phyloP scores from a whole-genome alignment of 129 eudicot species.

The Pseudognaphalium luteoalbum region DNA sequence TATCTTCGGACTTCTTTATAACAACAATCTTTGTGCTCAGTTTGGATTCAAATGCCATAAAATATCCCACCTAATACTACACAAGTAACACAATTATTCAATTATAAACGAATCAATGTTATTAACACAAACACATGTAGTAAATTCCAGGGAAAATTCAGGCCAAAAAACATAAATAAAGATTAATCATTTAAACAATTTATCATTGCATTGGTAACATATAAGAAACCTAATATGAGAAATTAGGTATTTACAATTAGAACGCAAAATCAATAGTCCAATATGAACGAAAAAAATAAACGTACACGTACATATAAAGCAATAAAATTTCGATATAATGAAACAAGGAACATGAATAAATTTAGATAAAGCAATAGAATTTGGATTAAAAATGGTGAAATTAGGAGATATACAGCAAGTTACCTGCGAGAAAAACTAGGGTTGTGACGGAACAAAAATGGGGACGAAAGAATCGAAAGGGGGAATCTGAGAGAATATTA shows the following conservation, averaged over 20 bases:
- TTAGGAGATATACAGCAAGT: background rate
- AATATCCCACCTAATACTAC: conserved; percentile 35
- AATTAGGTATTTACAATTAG: conserved; percentile 14
- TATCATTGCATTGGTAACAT: conserved; percentile 1
- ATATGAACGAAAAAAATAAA: background rate
- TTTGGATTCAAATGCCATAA: conserved; percentile 95
- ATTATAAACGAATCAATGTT: background rate
- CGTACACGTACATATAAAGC: background rate
- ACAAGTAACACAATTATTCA: conserved; percentile 5
- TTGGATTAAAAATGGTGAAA: conserved; percentile 7
- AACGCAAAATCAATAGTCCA: background rate
- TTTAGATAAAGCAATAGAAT: background rate
- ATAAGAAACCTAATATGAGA: conserved; percentile 6
- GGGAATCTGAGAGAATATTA: conserved; percentile 8
- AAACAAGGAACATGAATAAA: conserved; percentile 16
- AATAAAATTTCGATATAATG: conserved; percentile 4
- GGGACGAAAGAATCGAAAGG: background rate
- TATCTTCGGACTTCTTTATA: conserved; percentile 34
- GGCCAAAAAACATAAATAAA: background rate
- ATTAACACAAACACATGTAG: background rate
- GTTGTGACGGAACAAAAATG: conserved; percentile 26
- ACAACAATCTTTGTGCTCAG: conserved; percentile 40
- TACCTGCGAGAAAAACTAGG: conserved; percentile 36
- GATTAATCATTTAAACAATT: conserved; percentile 3
- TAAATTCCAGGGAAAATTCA: conserved; percentile 2